A percentile compares a stretch with the other conserved stretches of the same genome.
These are phyloP conservation scores for Xylaria digitata DNA, from an alignment of 2,329 filamentous ascomycete species.

Conservation along the genomic window DNA sequence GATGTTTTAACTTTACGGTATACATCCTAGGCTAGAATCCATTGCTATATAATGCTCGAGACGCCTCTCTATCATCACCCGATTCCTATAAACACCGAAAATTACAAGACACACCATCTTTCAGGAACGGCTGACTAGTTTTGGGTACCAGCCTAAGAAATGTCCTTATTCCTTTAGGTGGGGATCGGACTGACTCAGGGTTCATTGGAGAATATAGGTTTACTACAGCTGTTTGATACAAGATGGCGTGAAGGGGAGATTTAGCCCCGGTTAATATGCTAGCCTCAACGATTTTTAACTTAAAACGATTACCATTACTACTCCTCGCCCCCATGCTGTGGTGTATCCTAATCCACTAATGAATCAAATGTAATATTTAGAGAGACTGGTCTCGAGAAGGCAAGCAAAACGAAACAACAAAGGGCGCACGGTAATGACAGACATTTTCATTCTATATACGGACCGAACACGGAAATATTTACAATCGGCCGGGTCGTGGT, in stretches of 20 bases:
- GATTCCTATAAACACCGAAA: not conserved
- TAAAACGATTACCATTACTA: not conserved
- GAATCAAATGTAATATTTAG: not conserved
- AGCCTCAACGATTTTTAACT: not conserved
- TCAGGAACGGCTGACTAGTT: not conserved
- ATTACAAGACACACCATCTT: not conserved
- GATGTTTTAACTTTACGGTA: too few species aligned
- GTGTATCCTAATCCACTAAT: not conserved
- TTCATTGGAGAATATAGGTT: not conserved
- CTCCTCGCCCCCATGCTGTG: not conserved
- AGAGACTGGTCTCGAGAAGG: not conserved
- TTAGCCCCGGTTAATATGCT: not conserved
- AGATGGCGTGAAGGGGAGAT: too few species aligned
- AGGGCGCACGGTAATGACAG: constrained; percentile 27
- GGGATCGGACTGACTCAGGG: not conserved
- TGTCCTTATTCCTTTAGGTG: not conserved
- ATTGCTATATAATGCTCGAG: not conserved
- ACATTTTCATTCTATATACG: constrained; percentile 19
- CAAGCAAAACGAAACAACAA: not conserved
- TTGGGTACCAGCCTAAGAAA: not conserved
- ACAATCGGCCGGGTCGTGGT: not conserved
- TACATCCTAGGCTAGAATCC: not conserved
- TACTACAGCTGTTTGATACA: not conserved
- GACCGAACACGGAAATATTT: not conserved
- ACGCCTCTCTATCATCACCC: too few species aligned